Conservation (phyloP, 345 rosid species). For the Lumnitzera racemosa region DNA sequence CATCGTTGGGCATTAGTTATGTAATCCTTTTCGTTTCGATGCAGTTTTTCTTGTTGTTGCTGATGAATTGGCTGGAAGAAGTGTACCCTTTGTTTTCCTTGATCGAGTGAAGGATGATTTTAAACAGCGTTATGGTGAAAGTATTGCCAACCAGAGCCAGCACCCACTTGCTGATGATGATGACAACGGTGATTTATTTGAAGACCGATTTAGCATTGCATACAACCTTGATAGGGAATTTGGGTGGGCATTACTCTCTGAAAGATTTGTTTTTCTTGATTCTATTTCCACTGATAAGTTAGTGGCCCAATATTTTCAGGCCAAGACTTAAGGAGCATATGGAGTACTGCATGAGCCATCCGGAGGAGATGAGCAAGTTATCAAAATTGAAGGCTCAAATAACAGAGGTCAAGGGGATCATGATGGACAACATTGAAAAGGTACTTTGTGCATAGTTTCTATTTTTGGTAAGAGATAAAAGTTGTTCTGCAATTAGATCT, state of each 20-base stretch:
- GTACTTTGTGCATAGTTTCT: conserved; percentile 19
- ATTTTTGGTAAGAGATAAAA: neutral
- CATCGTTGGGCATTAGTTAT: neutral
- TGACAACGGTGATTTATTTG: conserved; percentile 84
- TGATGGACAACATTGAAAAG: conserved; percentile 99
- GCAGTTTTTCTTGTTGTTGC: conserved; percentile 95
- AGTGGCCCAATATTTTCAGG: conserved; percentile 24
- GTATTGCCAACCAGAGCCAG: conserved; percentile 42
- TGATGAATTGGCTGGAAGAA: conserved; percentile 80
- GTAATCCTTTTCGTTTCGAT: conserved; percentile 1
- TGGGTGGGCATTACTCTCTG: conserved; percentile 37
- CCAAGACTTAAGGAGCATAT: conserved; percentile 97
- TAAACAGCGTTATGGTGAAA: conserved; percentile 64
- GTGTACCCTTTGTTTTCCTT: conserved; percentile 82
- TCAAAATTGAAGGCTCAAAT: conserved; percentile 87
- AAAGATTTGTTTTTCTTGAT: neutral
- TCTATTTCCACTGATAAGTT: neutral
- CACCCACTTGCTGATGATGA: conserved; percentile 87
- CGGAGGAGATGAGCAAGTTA: conserved; percentile 93
- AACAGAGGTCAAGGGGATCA: conserved; percentile 92
- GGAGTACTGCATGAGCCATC: conserved; percentile 90
- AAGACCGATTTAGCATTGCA: conserved; percentile 85
- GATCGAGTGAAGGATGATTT: conserved; percentile 93
- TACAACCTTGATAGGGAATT: conserved; percentile 98
- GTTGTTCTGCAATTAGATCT: neutral